Base-by-base conservation (phyloP, 164 flowering plant genomes). In the Magnolia officinalis region DNA sequence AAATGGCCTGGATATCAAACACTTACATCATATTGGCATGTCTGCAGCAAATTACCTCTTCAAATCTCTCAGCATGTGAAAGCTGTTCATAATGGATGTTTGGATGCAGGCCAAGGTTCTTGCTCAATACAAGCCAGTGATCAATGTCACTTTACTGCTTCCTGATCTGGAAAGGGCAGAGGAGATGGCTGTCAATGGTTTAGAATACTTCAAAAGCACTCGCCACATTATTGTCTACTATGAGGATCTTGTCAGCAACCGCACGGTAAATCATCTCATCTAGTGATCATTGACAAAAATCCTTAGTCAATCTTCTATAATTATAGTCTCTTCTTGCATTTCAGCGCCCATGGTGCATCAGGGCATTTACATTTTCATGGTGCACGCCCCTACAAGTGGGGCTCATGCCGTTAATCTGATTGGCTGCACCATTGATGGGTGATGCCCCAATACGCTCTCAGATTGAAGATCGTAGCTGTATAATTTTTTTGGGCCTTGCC, bases 151-250 rank as follows among this genome's bases (percentile, higher is more conserved):
- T 14, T 49, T 81, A 61, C 68, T 89, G 74, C 76, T 84, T 68
- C 72, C 80, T 0, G 79, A 83, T 50, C 79, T 90, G 76, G 79
- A 81, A 78, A 77, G 80, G 26, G 78, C 71, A 26, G 84, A 84
- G 64, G 81, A 83, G 7, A 81, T 70, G 63, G 72, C 82, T 10
- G 67, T 75, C 58, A 88, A 83, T 64, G 89, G 86, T 52, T 70
- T 90, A 49, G 81, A 82, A 55, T 88, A 84, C 80, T 88, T 89
- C 77, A 90, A 79, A 18, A 80, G 82, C 86, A 89, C 90, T 14
- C 84, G 88, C 2, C 92, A 86, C 71, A 85, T 86, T 29, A 78
- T 88, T 51, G 65, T 90, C 21, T 88, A 83, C 79, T 90, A 89
- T 58, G 93, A 90, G 79, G 92, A 90, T 80, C 77, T 90, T 23